These are phyloP conservation scores for Podaxis sp. DNA, from an alignment of 768 basidiomycete genomes.

Conservation along the genomic window DNA sequence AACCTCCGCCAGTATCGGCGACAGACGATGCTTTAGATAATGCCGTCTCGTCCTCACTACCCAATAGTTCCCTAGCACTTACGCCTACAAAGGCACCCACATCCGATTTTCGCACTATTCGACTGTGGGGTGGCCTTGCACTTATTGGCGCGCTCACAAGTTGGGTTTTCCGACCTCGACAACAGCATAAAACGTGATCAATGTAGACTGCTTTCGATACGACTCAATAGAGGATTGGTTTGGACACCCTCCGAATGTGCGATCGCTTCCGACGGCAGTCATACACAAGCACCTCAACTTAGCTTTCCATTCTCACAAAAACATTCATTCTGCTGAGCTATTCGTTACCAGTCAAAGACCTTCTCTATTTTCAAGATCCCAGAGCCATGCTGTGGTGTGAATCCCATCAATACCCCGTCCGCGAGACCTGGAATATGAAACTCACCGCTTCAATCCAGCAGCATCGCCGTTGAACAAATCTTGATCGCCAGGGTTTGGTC, in stretches of 20 bases:
- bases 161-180: neutral
- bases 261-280: neutral
- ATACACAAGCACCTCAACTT: neutral
- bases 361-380: neutral
- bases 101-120: neutral
- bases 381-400: neutral
- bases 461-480: constrained; percentile 48
- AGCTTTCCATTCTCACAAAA: neutral
- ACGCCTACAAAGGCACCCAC: neutral
- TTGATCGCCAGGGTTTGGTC: constrained; percentile 53
- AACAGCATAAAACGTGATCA: neutral
- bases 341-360: neutral
- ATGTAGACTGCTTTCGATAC: neutral
- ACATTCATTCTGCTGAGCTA: neutral
- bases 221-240: neutral
- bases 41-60: neutral
- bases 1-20: neutral
- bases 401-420: neutral
- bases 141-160: neutral
- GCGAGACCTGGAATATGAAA: neutral
- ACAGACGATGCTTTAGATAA: neutral
- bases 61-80: neutral
- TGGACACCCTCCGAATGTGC: too few relatives aligned
- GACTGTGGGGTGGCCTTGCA: neutral
- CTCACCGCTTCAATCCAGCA: constrained; percentile 10